These are phyloP conservation scores for Fusarium sp. DNA, from an alignment of 2,329 filamentous ascomycete genomes.

Conservation along the genomic window DNA sequence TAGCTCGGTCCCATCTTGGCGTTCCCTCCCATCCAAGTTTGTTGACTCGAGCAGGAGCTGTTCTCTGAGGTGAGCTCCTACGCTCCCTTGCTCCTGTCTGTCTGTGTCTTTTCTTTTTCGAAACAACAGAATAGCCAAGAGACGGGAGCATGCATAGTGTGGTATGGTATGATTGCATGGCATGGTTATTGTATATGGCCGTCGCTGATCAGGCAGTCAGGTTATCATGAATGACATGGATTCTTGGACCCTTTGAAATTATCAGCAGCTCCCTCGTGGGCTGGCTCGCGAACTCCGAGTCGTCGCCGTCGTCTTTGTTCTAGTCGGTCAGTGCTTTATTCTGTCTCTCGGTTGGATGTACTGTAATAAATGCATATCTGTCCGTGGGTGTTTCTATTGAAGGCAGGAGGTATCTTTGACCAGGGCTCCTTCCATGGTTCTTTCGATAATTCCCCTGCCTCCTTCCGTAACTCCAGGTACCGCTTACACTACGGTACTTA, in stretches of 20 bases:
- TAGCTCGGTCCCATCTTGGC: constrained; percentile 35
- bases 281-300: constrained; percentile 32
- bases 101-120: constrained; percentile 11
- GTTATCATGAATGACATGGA: constrained; percentile 25
- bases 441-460: constrained; percentile 1
- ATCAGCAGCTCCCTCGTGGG: constrained; percentile 33
- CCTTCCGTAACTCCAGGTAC: not conserved
- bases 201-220: constrained; percentile 7
- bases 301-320: constrained; percentile 25
- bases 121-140: constrained; percentile 17
- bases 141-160: constrained; percentile 23
- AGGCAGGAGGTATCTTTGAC: not conserved
- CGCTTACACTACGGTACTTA: constrained; percentile 3
- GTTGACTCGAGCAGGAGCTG: constrained; percentile 10
- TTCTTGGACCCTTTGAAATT: constrained; percentile 13
- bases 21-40: constrained; percentile 23
- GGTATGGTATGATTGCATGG: not conserved
- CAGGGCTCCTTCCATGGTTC: constrained; percentile 17
- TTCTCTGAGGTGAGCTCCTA: not conserved
- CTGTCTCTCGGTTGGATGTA: constrained; percentile 16
- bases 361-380: not conserved
- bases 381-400: not conserved
- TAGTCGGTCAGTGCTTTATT: constrained; percentile 14
- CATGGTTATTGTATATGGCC: not conserved
- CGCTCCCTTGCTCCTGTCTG: constrained; percentile 9